A percentile compares a stretch with the other conserved stretches of the same genome.
Conservation (phyloP, 108 stramenopile genomes). For the Skeletonema costatum region DNA sequence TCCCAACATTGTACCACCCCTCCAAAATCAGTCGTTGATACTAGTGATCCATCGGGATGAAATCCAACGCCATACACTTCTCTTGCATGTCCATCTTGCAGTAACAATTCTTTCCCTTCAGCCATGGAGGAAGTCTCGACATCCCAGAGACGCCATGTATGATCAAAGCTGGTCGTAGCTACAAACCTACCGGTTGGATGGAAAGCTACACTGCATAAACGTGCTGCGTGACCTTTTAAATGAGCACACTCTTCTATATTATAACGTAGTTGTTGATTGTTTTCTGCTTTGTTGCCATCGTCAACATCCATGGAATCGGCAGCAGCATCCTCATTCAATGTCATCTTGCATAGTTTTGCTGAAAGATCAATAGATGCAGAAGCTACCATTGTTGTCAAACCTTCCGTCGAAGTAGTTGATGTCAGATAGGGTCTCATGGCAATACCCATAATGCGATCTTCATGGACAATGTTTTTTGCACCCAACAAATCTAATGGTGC, state of each 20-base stretch:
- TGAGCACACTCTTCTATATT: conserved; percentile 66
- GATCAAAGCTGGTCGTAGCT: conserved; percentile 95
- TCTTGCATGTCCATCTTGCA: conserved; percentile 95
- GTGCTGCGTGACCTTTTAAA: conserved; percentile 88
- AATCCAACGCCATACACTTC: conserved; percentile 94
- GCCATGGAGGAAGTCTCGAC: conserved; percentile 77
- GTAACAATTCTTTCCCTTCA: conserved; percentile 72
- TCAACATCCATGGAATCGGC: conserved; percentile 38
- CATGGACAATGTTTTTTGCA: conserved; percentile 70
- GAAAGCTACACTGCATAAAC: conserved; percentile 91
- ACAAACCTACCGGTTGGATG: conserved; percentile 90
- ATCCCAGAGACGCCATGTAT: conserved; percentile 99
- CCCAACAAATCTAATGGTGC: conserved; percentile 67
- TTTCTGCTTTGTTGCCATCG: conserved; percentile 19
- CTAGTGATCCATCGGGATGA: conserved; percentile 94
- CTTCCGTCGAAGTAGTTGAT: conserved; percentile 18
- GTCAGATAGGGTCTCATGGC: conserved; percentile 55
- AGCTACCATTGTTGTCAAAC: conserved; percentile 51
- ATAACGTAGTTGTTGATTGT: conserved; percentile 16
- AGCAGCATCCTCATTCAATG: conserved; percentile 33
- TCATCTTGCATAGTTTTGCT: conserved; percentile 76
- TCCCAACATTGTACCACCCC: conserved; percentile 97
- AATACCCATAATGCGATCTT: conserved; percentile 88
- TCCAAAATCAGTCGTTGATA: conserved; percentile 93
- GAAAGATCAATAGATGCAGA: conserved; percentile 86